A percentile compares a stretch with the other conserved stretches of the same genome.
phyloP scores from a whole-genome alignment of 2,329 filamentous ascomycete genomes.

The Shiraia sp. region DNA sequence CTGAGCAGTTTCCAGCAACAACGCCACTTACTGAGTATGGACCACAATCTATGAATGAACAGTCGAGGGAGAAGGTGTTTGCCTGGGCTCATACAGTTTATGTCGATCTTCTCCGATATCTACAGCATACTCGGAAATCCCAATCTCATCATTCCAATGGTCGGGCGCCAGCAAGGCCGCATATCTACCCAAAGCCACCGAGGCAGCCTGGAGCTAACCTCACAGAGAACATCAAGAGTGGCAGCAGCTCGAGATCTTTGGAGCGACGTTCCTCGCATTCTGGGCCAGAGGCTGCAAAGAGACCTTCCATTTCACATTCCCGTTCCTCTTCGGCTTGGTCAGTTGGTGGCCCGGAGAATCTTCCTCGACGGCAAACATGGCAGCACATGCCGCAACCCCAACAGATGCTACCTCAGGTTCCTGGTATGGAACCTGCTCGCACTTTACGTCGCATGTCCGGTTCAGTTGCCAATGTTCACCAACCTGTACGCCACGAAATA shows the following conservation, averaged over 20 bases:
- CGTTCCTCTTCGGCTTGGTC: slow-evolving; percentile 39
- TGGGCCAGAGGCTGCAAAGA: slow-evolving; percentile 23
- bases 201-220: slow-evolving; percentile 59
- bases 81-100: slow-evolving; percentile 53
- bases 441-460: slow-evolving; percentile 41
- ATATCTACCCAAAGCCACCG: slow-evolving; percentile 65
- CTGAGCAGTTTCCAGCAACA: slow-evolving; percentile 21
- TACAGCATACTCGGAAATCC: slow-evolving; percentile 51
- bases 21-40: slow-evolving; percentile 43
- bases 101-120: slow-evolving; percentile 52
- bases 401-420: slow-evolving; percentile 20
- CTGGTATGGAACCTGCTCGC: slow-evolving; percentile 32
- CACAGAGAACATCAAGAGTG: slow-evolving; percentile 36
- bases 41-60: slow-evolving; percentile 47
- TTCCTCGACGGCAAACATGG: slow-evolving; percentile 29
- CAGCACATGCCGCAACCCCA: slow-evolving; percentile 27
- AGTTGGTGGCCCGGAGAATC: slow-evolving; percentile 15
- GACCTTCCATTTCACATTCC: slow-evolving; percentile 27
- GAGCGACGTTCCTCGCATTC: slow-evolving; percentile 38
- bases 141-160: slow-evolving; percentile 47
- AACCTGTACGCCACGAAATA: slow-evolving; percentile 29
- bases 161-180: slow-evolving; percentile 54
- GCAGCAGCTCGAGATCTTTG: slow-evolving; percentile 31
- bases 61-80: slow-evolving; percentile 51
- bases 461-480: slow-evolving; percentile 33